Conservation (phyloP, 805 yeast genomes). For the Kodamaea nitidulidarum region DNA sequence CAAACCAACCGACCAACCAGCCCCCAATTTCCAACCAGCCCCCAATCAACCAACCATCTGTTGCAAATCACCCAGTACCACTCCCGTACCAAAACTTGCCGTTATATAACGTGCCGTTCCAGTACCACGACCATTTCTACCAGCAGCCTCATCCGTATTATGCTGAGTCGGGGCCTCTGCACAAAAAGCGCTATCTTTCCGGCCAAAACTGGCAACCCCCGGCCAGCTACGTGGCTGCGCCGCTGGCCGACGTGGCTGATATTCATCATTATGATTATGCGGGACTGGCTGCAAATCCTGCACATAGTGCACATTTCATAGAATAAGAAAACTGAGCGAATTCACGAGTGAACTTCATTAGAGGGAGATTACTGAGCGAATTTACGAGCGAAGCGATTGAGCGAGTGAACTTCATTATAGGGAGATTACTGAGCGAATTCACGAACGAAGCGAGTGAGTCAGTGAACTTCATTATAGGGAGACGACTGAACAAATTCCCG, state of each 20-base stretch:
- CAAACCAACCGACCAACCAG: not conserved
- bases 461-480: too few relatives aligned
- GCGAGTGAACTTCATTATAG: too few relatives aligned
- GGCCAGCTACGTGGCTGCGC: conserved; percentile 4
- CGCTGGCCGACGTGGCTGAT: conserved; percentile 5
- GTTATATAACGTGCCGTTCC: conserved; percentile 5
- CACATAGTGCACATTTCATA: conserved; percentile 1
- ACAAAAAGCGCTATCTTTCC: conserved; percentile 12
- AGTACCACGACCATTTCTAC: conserved; percentile 5
- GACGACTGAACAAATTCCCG: too few relatives aligned
- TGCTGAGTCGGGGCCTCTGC: not conserved
- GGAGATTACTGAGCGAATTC: too few relatives aligned
- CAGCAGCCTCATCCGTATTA: conserved; percentile 3
- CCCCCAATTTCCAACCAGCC: not conserved
- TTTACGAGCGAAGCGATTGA: too few relatives aligned
- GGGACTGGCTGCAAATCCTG: conserved; percentile 4
- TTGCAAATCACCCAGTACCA: too few relatives aligned
- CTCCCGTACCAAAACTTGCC: not conserved
- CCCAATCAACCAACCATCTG: not conserved
- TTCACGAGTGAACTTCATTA: too few relatives aligned
- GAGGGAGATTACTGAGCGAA: too few relatives aligned
- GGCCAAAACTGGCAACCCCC: conserved; percentile 5
- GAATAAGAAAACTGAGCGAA: not conserved
- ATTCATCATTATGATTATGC: not conserved
- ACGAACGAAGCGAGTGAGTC: too few relatives aligned